Base-by-base conservation (phyloP, 495 filamentous ascomycete genomes). In the Gamarada debralockiae region DNA sequence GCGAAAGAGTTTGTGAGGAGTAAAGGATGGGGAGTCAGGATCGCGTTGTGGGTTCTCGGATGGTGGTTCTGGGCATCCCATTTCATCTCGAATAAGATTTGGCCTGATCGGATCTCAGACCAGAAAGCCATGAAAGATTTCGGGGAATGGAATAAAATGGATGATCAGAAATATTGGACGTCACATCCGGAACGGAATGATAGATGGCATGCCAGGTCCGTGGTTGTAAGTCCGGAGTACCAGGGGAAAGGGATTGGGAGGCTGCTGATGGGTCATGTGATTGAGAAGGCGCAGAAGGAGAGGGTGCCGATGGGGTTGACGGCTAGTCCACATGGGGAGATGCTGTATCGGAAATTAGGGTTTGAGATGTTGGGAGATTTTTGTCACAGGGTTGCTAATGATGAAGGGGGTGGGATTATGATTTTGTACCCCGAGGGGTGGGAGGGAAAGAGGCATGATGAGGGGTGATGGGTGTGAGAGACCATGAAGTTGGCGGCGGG, bases 311-410 rank as follows among this genome's bases (percentile, higher is more conserved):
- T 54, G 17, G 55, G 55, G 6, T 27, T 58, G 24, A 44, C 15
- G 7, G 33, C 50, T 18, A 53, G 50, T 27, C 42, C 50, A 2
- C 18, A 23, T 27, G 55, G 55, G 7, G 50, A 54, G 18, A 38
- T 6, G 3, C 36, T 58, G 25, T 58, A 58, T 50, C 7, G 39
- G 15, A 53, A 41, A n/a, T 2, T 58, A n/a, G 55, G 55, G 1
- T 58, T 58, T 50, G 21, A 50, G 27, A 48, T 42, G 55, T 17
- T 53, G n/a, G 55, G 55, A 15, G 55, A 58, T 21, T 58, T 53
- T 22, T 51, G n/a, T 6, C 15, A 51, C 10, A 6, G 53, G 13
- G 10, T 38, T 33, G 36, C 14, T 4, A 39, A 15, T 15, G 39
- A 44, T n/a, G 34, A 46, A 7, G 53, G 53, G 0, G 48, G 48